phyloP scores from a whole-genome alignment of 495 filamentous ascomycete genomes.

The Recurvomyces mirabilis region DNA sequence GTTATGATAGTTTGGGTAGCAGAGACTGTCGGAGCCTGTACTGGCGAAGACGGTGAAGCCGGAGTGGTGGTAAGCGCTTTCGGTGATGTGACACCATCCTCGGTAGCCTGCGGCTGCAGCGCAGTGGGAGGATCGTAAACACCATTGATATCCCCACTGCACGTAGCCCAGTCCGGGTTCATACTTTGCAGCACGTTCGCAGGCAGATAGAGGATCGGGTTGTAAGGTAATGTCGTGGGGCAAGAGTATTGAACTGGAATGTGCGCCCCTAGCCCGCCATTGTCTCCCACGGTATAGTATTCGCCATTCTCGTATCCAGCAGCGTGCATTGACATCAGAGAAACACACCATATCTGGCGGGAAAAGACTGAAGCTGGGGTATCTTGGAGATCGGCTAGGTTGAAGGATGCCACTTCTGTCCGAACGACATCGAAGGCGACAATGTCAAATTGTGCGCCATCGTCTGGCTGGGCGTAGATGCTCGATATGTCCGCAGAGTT shows the following conservation, averaged over 20 bases:
- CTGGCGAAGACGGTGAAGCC: not conserved
- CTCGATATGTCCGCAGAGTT: not conserved
- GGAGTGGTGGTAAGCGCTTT: not conserved
- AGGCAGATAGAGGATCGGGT: constrained; percentile 1
- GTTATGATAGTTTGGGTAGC: too few relatives aligned
- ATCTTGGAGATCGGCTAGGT: not conserved
- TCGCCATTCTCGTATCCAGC: not conserved
- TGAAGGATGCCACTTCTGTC: not conserved
- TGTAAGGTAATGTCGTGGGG: not conserved
- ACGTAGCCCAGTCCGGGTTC: constrained; percentile 2
- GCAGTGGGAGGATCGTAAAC: constrained; percentile 1
- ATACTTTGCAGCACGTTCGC: not conserved
- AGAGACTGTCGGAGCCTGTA: too few relatives aligned
- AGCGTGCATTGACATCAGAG: not conserved
- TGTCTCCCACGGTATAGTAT: too few relatives aligned
- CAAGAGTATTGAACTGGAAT: not conserved
- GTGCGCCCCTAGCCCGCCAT: not conserved
- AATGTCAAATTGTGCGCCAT: not conserved
- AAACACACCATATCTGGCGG: not conserved
- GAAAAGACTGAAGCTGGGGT: not conserved
- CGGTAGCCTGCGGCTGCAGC: not conserved
- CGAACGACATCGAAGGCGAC: not conserved
- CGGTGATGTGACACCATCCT: not conserved
- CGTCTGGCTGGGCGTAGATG: not conserved
- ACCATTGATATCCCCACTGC: not conserved